These are phyloP conservation scores for Colletotrichum sojae DNA, from an alignment of 2,329 filamentous ascomycete species.

Conservation along the genomic window DNA sequence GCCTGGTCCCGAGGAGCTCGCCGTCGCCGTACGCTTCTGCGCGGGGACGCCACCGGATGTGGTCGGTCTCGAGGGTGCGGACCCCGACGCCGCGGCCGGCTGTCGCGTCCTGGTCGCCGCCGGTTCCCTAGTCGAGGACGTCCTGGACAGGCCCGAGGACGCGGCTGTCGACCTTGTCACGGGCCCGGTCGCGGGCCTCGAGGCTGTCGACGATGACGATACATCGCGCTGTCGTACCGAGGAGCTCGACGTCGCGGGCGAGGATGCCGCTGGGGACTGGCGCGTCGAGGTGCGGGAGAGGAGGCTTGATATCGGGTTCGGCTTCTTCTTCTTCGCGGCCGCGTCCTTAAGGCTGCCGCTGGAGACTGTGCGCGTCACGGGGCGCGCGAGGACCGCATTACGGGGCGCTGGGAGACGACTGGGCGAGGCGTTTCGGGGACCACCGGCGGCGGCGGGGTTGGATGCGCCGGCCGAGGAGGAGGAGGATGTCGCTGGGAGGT, in stretches of 20 bases:
- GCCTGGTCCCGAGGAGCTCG: slow-evolving; percentile 41
- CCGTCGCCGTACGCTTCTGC: slow-evolving; percentile 12
- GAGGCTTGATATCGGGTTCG: slow-evolving; percentile 21
- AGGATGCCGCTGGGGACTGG: slow-evolving; percentile 1
- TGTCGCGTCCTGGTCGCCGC: slow-evolving; percentile 16
- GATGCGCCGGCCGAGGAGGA: slow-evolving; percentile 1
- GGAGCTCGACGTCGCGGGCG: not conserved
- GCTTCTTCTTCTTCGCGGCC: slow-evolving; percentile 37
- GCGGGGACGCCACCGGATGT: slow-evolving; percentile 47
- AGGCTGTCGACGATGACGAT: not conserved
- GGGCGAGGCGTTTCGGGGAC: slow-evolving; percentile 30
- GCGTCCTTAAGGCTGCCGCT: slow-evolving; percentile 16
- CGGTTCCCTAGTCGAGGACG: slow-evolving; percentile 26
- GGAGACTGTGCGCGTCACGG: slow-evolving; percentile 36
- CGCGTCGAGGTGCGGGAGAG: slow-evolving; percentile 25
- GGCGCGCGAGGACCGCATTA: slow-evolving; percentile 10
- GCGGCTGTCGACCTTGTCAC: not conserved
- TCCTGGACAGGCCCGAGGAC: slow-evolving; percentile 6
- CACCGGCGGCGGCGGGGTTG: too few species aligned
- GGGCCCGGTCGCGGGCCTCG: not conserved
- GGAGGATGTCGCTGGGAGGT: slow-evolving; percentile 26
- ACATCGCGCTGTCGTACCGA: not conserved
- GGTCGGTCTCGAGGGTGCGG: slow-evolving; percentile 44
- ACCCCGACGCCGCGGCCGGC: slow-evolving; percentile 38
- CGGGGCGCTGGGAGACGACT: slow-evolving; percentile 37